These are phyloP conservation scores for Aspergillus sp. DNA, from an alignment of 2,329 filamentous ascomycete species.

Conservation along the genomic window DNA sequence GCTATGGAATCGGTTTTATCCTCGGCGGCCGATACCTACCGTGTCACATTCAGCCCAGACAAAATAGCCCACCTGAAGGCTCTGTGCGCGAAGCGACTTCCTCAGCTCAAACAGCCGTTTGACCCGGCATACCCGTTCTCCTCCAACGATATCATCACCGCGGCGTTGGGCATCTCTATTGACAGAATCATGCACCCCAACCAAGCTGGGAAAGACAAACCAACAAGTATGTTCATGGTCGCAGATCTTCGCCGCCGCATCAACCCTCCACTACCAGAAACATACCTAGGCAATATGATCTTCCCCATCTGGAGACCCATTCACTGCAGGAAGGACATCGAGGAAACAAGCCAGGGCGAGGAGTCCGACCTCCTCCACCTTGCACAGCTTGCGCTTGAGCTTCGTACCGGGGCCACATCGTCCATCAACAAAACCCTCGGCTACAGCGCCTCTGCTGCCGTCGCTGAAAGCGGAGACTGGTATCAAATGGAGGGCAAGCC, in stretches of 20 bases:
- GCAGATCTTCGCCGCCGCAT: conserved; percentile 4
- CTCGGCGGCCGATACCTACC: not conserved
- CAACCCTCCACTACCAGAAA: conserved; percentile 3
- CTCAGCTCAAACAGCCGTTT: not conserved
- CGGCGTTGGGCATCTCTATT: not conserved
- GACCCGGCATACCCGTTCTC: not conserved
- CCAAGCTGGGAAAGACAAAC: not conserved
- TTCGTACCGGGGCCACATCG: not conserved
- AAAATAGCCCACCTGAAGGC: conserved; percentile 2
- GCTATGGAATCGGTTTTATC: conserved; percentile 1
- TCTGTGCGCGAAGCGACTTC: not conserved
- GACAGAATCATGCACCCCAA: not conserved
- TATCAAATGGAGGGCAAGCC: not conserved
- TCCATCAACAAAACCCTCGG: not conserved
- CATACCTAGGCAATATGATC: conserved; percentile 6
- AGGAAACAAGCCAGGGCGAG: not conserved
- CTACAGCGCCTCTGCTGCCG: not conserved
- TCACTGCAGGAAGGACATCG: not conserved
- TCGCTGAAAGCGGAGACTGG: conserved; percentile 5
- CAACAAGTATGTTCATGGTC: not conserved
- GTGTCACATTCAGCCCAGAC: not conserved
- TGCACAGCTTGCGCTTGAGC: not conserved
- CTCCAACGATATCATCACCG: conserved; percentile 6
- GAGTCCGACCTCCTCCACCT: not conserved
- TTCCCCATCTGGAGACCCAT: not conserved